Evolutionary conservation across 2,329 filamentous ascomycete genomes (phyloP), one percentile per base, ranked within the genome.

Genomic region (Aspergillus niger): DNA sequence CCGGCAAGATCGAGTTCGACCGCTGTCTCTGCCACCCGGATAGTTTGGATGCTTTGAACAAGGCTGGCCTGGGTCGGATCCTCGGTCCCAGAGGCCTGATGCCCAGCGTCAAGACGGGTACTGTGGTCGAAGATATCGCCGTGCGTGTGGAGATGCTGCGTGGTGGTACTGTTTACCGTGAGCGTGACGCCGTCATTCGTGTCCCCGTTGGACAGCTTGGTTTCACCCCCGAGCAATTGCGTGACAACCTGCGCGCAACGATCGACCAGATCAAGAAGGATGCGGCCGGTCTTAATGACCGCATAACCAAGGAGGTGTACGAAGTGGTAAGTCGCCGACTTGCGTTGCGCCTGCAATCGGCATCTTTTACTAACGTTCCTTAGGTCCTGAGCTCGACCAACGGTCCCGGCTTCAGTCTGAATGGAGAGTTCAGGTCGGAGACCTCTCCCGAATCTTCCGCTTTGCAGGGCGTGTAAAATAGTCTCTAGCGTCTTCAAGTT

Each of bases 81-180:
- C 82, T 99, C 20, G 95, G 95, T 71, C 95, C 96, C 49, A 89
- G 86, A 77, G 93, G 93, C 2, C 78, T 99, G 72, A 98, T 99
- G 95, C 95, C 95, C 5, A 96, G 86, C 74, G 80, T 85, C 62
- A 97, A 97, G 82, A 87, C 87, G 63, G 92, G 92, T 65, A 98
- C 95, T 0, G 90, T 99, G 58, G 92, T 96, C 24, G 89, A 85
- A 72, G 90, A 96, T 73, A 85, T 97, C 15, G 84, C 84, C 57
- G 77, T 82, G n/a, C 84, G 88, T 36, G 90, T 99, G 70, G 86
- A 85, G 70, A 91, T 94, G 67, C 87, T 97, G 77, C 87, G 92
- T 13, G 92, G 94, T 63, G 91, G 89, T 57, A 91, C 89, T 56
- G 88, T 93, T 68, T 99, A 97, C 80, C 87, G 92, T 73, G 95